Evolutionary conservation across 2,329 filamentous ascomycete genomes (phyloP).

Genomic region (Tolypocladium ovalisporum): DNA sequence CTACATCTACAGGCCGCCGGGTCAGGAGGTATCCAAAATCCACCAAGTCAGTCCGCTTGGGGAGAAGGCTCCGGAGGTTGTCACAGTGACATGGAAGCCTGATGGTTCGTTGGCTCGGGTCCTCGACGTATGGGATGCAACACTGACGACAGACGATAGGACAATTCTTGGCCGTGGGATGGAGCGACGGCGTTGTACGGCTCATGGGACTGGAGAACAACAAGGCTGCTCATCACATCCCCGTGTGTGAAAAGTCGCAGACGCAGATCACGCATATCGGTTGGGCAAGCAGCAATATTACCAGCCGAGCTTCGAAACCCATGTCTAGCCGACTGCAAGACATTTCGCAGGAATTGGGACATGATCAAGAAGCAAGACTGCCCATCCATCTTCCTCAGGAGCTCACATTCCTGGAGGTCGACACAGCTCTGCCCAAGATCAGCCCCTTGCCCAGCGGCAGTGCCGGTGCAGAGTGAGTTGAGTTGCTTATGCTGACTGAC

Average conservation of each 20-base stretch:
- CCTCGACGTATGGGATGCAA: too few species aligned
- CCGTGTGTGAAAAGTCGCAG: conserved; percentile 32
- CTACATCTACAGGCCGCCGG: conserved; percentile 67
- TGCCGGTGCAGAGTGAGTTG: conserved; percentile 52
- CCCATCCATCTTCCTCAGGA: conserved; percentile 55
- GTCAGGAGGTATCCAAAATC: conserved; percentile 50
- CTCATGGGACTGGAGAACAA: conserved; percentile 70
- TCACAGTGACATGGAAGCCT: conserved; percentile 52
- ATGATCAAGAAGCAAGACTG: conserved; percentile 5
- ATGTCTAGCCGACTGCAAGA: conserved; percentile 6
- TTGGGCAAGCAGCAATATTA: conserved; percentile 36
- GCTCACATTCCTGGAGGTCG: conserved; percentile 64
- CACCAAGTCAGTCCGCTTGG: conserved; percentile 31
- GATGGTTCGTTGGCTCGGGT: conserved; percentile 43
- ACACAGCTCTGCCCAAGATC: conserved; percentile 65
- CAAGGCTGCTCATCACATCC: conserved; percentile 67
- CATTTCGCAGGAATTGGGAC: conserved; percentile 3
- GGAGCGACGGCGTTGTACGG: conserved; percentile 70
- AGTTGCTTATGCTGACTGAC: background rate
- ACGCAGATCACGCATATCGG: conserved; percentile 39
- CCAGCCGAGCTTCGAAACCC: conserved; percentile 15
- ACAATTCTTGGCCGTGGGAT: conserved; percentile 70
- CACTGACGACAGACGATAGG: conserved; percentile 28
- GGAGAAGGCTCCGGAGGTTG: conserved; percentile 28
- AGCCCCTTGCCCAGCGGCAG: conserved; percentile 54